phyloP scores from a whole-genome alignment of 192 early-diverging fungal genomes.

The Backusella westeae region DNA sequence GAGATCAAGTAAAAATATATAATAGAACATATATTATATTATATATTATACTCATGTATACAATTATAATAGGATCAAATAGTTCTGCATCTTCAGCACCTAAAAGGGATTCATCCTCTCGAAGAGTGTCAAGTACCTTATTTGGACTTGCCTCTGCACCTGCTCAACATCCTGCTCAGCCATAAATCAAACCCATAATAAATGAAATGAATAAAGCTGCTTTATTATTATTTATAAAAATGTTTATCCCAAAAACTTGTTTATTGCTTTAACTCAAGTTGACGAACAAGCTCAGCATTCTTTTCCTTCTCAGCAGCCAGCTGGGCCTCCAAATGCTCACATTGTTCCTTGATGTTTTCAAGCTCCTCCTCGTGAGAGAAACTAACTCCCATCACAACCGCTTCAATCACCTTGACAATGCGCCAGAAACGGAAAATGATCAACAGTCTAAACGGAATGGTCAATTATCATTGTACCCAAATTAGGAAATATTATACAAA shows the following conservation, averaged over 20 bases:
- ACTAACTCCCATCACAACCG: conserved; percentile 43
- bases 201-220: not conserved
- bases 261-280: not conserved
- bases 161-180: conserved; percentile 22
- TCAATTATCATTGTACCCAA: not conserved
- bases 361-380: conserved; percentile 15
- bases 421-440: conserved; percentile 59
- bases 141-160: conserved; percentile 23
- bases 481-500: not conserved
- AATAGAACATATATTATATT: not conserved
- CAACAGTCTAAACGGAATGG: conserved; percentile 30
- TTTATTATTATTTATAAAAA: not conserved
- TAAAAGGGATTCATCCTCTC: conserved; percentile 12
- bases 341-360: not conserved
- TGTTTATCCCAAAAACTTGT: not conserved
- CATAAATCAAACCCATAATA: not conserved
- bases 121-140: conserved; percentile 22
- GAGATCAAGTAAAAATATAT: not conserved
- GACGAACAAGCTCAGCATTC: not conserved
- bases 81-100: not conserved
- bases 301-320: not conserved
- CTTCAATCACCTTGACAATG: conserved; percentile 46
- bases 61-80: not conserved
- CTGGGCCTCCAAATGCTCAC: not conserved
- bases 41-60: not conserved